phyloP scores from a whole-genome alignment of 2,329 filamentous ascomycete species.

The Fusarium odoratissimum region DNA sequence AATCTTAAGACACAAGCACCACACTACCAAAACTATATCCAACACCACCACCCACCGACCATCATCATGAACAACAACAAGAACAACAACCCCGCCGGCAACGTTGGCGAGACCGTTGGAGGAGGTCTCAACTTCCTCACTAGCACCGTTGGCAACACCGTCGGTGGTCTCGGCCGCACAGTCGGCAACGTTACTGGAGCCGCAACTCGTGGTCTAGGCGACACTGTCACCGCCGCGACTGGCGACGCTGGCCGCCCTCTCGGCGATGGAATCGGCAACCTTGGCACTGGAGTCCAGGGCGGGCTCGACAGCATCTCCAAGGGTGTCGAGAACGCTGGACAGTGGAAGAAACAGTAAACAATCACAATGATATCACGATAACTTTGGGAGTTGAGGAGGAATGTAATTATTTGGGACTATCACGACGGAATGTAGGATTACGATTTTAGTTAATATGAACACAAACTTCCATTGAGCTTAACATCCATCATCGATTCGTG shows the following conservation, averaged over 20 bases:
- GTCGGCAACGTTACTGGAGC: constrained; percentile 60
- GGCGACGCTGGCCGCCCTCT: constrained; percentile 66
- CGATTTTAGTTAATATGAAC: not conserved
- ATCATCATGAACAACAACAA: constrained; percentile 41
- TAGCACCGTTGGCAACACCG: constrained; percentile 54
- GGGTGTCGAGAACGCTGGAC: constrained; percentile 68
- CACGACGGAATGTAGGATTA: not conserved
- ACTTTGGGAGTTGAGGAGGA: not conserved
- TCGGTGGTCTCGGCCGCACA: constrained; percentile 55
- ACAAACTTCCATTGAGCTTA: not conserved
- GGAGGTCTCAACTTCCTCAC: constrained; percentile 55
- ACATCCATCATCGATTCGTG: not conserved
- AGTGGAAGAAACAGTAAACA: constrained; percentile 61
- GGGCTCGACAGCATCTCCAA: constrained; percentile 62
- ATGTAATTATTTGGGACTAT: constrained; percentile 2
- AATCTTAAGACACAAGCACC: not conserved
- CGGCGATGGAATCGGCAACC: constrained; percentile 64
- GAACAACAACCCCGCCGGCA: constrained; percentile 44
- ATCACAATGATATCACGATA: not conserved
- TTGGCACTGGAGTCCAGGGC: constrained; percentile 65
- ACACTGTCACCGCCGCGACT: constrained; percentile 65
- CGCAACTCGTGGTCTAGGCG: constrained; percentile 66
- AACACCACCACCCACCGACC: not conserved
- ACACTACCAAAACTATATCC: not conserved
- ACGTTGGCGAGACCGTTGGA: constrained; percentile 49